Evolutionary conservation across 192 early-diverging fungal species (phyloP).

Genomic region (Diversispora epigaea): DNA sequence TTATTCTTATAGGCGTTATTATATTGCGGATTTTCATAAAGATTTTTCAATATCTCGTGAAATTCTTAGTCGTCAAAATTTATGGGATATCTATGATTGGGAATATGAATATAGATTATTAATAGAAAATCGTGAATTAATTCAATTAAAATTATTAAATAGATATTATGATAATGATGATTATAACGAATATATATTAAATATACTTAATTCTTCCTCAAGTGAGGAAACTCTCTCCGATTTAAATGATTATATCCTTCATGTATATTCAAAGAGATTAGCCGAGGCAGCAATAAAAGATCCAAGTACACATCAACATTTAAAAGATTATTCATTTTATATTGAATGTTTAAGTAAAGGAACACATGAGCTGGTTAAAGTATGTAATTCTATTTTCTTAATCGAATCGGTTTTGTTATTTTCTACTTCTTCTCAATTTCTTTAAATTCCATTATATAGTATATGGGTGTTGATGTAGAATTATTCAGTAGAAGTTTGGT

Average conservation of each 20-base stretch:
- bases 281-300: neutral
- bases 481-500: too few species aligned
- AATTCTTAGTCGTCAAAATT: conserved; percentile 61
- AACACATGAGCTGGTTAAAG: neutral
- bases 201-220: conserved; percentile 41
- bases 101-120: conserved; percentile 76
- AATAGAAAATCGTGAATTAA: conserved; percentile 55
- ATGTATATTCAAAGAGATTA: conserved; percentile 41
- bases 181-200: conserved; percentile 47
- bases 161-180: conserved; percentile 42
- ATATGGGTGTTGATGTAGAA: too few species aligned
- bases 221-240: neutral
- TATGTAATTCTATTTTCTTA: too few species aligned
- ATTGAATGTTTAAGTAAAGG: neutral
- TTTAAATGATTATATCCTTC: conserved; percentile 62
- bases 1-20: conserved; percentile 79
- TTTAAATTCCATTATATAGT: too few species aligned
- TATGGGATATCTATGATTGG: conserved; percentile 89
- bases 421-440: too few species aligned
- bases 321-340: neutral
- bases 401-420: too few species aligned
- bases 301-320: neutral
- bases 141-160: conserved; percentile 53
- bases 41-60: conserved; percentile 35
- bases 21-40: conserved; percentile 47